phyloP scores from a whole-genome alignment of 2,329 filamentous ascomycete genomes.

The Paecilomyces dactylethromorphus region DNA sequence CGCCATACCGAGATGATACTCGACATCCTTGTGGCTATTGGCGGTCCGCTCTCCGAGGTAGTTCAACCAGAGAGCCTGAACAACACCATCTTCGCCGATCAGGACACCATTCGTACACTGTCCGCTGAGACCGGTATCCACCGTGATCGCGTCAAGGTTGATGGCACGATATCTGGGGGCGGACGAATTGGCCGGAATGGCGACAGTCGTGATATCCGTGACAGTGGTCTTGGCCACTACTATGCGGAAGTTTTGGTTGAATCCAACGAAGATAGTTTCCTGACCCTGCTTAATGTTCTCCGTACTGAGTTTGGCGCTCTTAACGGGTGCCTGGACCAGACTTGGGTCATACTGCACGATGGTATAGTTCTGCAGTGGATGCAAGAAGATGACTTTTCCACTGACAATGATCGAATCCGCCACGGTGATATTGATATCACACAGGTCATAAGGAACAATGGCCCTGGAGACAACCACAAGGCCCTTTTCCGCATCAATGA shows the following conservation, averaged over 20 bases:
- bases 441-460: slow-evolving; percentile 92
- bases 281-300: slow-evolving; percentile 86
- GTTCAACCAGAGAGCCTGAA: slow-evolving; percentile 93
- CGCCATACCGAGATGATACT: slow-evolving; percentile 90
- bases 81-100: slow-evolving; percentile 79
- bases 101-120: slow-evolving; percentile 94
- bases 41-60: slow-evolving; percentile 86
- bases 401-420: slow-evolving; percentile 93
- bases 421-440: slow-evolving; percentile 92
- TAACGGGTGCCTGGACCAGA: slow-evolving; percentile 87
- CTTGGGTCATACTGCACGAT: slow-evolving; percentile 91
- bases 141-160: slow-evolving; percentile 93
- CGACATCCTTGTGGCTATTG: slow-evolving; percentile 77
- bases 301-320: slow-evolving; percentile 76
- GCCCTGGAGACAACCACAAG: slow-evolving; percentile 90
- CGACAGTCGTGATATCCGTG: slow-evolving; percentile 94
- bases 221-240: slow-evolving; percentile 92
- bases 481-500: slow-evolving; percentile 95
- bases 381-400: slow-evolving; percentile 90
- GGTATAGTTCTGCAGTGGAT: slow-evolving; percentile 93
- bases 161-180: slow-evolving; percentile 90
- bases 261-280: slow-evolving; percentile 94
- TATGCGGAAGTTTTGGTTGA: slow-evolving; percentile 90
- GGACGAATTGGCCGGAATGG: slow-evolving; percentile 86
- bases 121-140: slow-evolving; percentile 84